phyloP scores from a whole-genome alignment of 2,329 filamentous ascomycete genomes.

The Calonectria ilicicola region DNA sequence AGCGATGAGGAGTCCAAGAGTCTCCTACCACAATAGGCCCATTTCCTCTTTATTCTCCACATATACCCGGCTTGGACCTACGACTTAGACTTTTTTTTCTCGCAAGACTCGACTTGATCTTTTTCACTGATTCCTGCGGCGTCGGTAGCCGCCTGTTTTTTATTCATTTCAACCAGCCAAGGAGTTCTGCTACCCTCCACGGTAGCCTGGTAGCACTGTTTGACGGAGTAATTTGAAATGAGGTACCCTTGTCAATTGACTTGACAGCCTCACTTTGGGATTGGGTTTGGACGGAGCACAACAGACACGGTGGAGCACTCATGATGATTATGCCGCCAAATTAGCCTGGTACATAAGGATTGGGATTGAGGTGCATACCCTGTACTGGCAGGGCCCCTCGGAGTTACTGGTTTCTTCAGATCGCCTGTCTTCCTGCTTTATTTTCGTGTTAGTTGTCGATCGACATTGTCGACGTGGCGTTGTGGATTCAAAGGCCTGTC shows the following conservation, averaged over 20 bases:
- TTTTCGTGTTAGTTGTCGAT: constrained; percentile 15
- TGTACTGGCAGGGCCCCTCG: constrained; percentile 28
- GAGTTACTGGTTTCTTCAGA: constrained; percentile 24
- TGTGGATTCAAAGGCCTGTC: constrained; percentile 31
- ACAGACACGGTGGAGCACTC: constrained; percentile 40
- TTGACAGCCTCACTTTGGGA: constrained; percentile 42
- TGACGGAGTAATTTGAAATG: constrained; percentile 39
- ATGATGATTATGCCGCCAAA: constrained; percentile 32
- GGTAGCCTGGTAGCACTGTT: constrained; percentile 31
- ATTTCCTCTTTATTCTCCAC: constrained; percentile 17
- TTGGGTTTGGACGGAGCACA: constrained; percentile 42
- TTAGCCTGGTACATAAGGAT: constrained; percentile 29
- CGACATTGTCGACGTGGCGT: constrained; percentile 34
- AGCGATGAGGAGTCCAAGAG: constrained; percentile 81
- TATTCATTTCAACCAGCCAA: constrained; percentile 20
- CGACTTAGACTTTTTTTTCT: constrained; percentile 44
- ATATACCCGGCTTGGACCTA: constrained; percentile 33
- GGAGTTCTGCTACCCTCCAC: constrained; percentile 10
- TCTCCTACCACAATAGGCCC: constrained; percentile 73
- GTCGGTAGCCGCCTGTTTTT: constrained; percentile 33
- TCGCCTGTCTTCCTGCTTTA: constrained; percentile 15
- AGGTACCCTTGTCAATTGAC: constrained; percentile 36
- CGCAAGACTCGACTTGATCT: constrained; percentile 38
- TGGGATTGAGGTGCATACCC: constrained; percentile 30
- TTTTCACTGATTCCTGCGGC: constrained; percentile 32